Base-by-base conservation (phyloP, 805 yeast genomes). In the Ogataea degrootiae region DNA sequence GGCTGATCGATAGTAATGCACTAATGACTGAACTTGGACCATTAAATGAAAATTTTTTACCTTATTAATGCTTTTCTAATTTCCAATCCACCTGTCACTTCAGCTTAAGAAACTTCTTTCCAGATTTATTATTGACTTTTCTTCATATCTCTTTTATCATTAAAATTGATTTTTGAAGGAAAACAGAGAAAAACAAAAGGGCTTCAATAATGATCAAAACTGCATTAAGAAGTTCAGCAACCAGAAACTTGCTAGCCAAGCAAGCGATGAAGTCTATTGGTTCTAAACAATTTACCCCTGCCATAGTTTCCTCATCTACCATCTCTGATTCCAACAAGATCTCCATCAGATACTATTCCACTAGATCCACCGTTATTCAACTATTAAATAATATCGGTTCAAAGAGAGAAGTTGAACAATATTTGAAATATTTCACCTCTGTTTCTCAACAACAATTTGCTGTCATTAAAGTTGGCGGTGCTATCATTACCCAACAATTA, bases 401-500 rank as follows among this genome's bases (percentile, higher is more conserved):
- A 42, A 95, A 94, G 66, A 80, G 98, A 54, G 99, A 94, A 70
- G 99, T 94, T 39, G 99, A 94, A 67, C 99, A 94, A 69, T 94
- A 94, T 69, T 78, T 94, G 62, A 91, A 90, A 67, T 92, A 92
- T 68, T 94, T 94, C 75, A 91, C 98, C 1, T 89, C 97, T 33
- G 98, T 94, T 16, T 84, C 90, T 6, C 91, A 90, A 57, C 98
- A 94, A 66, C 97, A 94, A 62, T 94, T 94, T 61, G 99, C 99
- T 3, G 97, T 94, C 39, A 94, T 94, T 69, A 94, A 94, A 67
- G 99, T 94, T 39, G 99, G 99, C 37, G 99, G 99, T 54, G 99
- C 99, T 36, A 92, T 94, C 61, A 94, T 94, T 67, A 92, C 98
- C 41, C 95, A 94, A 58, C 94, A 92, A 60, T 72, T 94, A 53